Conservation (phyloP, 352 stramenopile genomes). For the Globisporangium megalacanthum region DNA sequence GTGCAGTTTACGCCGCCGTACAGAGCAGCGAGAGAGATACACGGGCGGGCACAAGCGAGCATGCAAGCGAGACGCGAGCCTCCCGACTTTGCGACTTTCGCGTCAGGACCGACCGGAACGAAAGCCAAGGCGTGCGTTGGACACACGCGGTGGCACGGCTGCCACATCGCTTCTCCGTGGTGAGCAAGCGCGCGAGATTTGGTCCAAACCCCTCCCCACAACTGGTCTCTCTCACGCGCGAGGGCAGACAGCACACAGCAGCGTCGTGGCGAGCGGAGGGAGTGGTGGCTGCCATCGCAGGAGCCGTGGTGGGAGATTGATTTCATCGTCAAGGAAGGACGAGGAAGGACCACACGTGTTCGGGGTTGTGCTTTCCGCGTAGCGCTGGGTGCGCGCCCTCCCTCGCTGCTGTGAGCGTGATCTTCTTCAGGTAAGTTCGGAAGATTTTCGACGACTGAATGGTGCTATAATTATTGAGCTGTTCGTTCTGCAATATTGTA, state of each 20-base stretch:
- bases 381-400: too few relatives aligned
- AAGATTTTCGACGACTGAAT: too few relatives aligned
- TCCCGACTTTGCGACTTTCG: too few relatives aligned
- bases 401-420: too few relatives aligned
- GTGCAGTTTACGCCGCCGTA: too few relatives aligned
- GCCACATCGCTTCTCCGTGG: not conserved
- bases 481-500: not conserved
- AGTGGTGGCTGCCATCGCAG: not conserved
- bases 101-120: too few relatives aligned
- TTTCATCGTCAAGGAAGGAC: not conserved
- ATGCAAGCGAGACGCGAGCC: too few relatives aligned
- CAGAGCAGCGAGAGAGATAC: too few relatives aligned
- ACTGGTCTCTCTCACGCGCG: not conserved
- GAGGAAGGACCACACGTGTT: constrained; percentile 1
- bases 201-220: not conserved
- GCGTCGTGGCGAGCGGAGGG: too few relatives aligned
- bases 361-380: not conserved
- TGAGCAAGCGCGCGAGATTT: not conserved
- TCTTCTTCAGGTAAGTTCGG: too few relatives aligned
- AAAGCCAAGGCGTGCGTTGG: not conserved
- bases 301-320: not conserved
- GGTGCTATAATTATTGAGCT: too few relatives aligned
- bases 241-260: not conserved
- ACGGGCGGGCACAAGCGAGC: too few relatives aligned
- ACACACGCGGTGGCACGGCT: not conserved